phyloP scores from a whole-genome alignment of 169 alveolate genomes.

The Eimeria acervulina region DNA sequence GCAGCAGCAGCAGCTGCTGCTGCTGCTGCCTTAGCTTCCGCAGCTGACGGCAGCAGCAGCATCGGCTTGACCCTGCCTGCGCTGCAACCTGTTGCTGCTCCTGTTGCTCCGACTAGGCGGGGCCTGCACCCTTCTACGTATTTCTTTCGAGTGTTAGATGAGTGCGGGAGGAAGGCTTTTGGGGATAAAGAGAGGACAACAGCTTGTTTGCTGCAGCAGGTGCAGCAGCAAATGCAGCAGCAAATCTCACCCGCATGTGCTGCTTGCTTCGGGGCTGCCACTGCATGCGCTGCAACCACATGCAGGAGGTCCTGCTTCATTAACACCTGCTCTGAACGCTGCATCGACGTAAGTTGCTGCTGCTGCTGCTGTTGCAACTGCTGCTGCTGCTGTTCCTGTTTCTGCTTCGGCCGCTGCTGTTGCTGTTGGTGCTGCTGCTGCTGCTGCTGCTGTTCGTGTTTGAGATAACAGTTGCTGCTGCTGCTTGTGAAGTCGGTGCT shows the following conservation, averaged over 20 bases:
- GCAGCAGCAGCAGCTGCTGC: constrained; percentile 9
- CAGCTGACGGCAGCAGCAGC: background rate
- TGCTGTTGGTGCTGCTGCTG: background rate
- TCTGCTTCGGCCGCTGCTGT: background rate
- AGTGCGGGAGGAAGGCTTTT: constrained; percentile 1
- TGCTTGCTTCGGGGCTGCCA: constrained; percentile 2
- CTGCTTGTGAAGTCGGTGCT: background rate
- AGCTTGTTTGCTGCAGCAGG: constrained; percentile 18
- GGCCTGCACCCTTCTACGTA: background rate
- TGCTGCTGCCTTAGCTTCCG: background rate
- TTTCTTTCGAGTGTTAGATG: background rate
- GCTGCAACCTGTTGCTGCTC: background rate
- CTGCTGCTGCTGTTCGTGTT: background rate
- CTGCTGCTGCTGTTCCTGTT: constrained; percentile 19
- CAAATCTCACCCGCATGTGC: background rate
- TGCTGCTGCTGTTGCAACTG: background rate
- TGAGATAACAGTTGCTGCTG: too few species aligned
- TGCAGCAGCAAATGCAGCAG: constrained; percentile 48
- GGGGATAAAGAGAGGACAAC: constrained; percentile 15
- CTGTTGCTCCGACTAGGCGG: background rate
- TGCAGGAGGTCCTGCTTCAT: constrained; percentile 21
- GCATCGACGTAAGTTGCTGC: background rate
- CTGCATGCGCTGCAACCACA: constrained; percentile 5
- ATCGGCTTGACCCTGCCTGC: background rate
- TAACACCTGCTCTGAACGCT: background rate